Evolutionary conservation across 2,329 filamentous ascomycete genomes (phyloP), one percentile per base, ranked within the genome.

Genomic region (Phaeosphaeriaceae sp.): DNA sequence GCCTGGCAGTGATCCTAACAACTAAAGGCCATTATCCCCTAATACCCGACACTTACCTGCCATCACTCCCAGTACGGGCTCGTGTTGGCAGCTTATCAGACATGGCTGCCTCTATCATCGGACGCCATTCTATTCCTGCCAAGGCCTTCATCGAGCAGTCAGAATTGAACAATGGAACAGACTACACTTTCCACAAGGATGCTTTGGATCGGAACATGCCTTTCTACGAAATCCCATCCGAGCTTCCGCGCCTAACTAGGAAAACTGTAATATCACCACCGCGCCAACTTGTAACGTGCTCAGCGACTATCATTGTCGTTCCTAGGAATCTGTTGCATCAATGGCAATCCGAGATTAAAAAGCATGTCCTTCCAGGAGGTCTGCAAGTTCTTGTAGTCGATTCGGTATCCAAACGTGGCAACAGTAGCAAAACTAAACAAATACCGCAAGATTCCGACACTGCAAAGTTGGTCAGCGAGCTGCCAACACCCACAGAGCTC

Each of bases 301-400:
- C 83, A 21, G 83, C 83, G 0, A 96, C 88, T 0, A 76, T 97
- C 3, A 78, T 96, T 15, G 83, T 97, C 23, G 90, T 92, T 0
- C 93, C 93, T 0, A 80, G 86, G 12, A 97, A 97, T 65, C 78
- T 97, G 18, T 77, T 96, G 3, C 81, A 87, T 44, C 93, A 97
- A 69, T 97, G 93, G 93, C 77, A 83, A 44, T 80, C 85, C 9
- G 91, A 97, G 64, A 91, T 97, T 9, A 70, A 77, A 2, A 92
- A 91, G 63, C 93, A 97, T 64, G 88, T 91, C 0, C 71, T 79
- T 28, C 57, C 67, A 4, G 76, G 74, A 3, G 81, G 82, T 0
- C 75, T 97, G 0, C 82, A 81, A 8, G 80, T 91, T 0, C 75
- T 94, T 0, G 75, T 87, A 0, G 72, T 95, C 28, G 79, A 84